A percentile compares a stretch with the other conserved stretches of the same genome.
Evolutionary conservation across 768 basidiomycete genomes (phyloP).

Genomic region (Agrocybe chaxingu): DNA sequence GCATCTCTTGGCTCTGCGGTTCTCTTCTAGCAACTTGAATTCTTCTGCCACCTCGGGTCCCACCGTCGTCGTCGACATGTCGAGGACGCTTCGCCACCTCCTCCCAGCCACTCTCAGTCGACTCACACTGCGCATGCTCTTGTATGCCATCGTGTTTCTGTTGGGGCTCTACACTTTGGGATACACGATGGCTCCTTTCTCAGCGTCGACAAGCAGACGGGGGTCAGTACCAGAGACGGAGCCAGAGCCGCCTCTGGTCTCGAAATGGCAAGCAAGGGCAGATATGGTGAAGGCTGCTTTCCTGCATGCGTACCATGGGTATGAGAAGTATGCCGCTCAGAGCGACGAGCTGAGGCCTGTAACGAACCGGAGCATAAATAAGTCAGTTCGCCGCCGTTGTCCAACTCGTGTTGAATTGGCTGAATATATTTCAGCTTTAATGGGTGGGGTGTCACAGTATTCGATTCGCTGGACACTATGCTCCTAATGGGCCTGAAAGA

Average conservation of each 20-base stretch:
- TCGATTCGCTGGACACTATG: conserved; percentile 87
- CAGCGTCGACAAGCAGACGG: background rate
- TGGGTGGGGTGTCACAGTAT: conserved; percentile 73
- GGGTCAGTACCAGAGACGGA: too few species aligned
- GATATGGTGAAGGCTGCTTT: conserved; percentile 59
- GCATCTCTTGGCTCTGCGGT: too few species aligned
- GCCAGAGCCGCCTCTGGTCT: conserved; percentile 18
- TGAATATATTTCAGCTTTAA: conserved; percentile 51
- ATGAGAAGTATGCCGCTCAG: conserved; percentile 57
- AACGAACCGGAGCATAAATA: conserved; percentile 42
- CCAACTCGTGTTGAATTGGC: background rate
- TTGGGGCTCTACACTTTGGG: too few species aligned
- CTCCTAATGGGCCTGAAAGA: conserved; percentile 72
- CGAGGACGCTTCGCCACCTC: background rate
- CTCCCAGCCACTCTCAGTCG: too few species aligned
- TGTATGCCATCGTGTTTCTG: too few species aligned
- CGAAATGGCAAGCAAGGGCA: conserved; percentile 52
- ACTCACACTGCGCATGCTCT: too few species aligned
- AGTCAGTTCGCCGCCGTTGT: conserved; percentile 33
- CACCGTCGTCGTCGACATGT: background rate
- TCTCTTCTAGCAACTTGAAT: too few species aligned
- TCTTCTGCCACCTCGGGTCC: too few species aligned
- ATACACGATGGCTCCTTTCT: too few species aligned
- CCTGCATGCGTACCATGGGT: conserved; percentile 64
- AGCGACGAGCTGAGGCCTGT: conserved; percentile 63